phyloP scores from a whole-genome alignment of 2,329 filamentous ascomycete species.

The Colletotrichum zoysiae region DNA sequence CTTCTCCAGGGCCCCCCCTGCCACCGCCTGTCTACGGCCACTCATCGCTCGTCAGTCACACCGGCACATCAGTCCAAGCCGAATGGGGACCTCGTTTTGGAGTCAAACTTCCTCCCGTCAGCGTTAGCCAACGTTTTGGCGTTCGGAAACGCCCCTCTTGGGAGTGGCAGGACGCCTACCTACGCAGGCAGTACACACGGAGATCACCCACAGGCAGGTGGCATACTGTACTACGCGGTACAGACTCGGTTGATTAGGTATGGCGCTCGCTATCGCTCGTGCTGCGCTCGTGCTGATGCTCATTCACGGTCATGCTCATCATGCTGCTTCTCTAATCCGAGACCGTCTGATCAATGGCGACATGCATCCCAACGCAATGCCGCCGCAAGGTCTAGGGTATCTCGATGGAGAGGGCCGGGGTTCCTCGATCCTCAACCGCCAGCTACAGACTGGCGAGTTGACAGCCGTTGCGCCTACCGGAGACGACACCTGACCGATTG shows the following conservation, averaged over 20 bases:
- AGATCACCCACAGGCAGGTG: slow-evolving; percentile 17
- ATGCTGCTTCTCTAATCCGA: slow-evolving; percentile 12
- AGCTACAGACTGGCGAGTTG: slow-evolving; percentile 14
- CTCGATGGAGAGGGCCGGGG: slow-evolving; percentile 22
- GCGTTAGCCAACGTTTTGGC: slow-evolving; percentile 38
- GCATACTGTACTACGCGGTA: slow-evolving; percentile 36
- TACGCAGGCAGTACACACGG: slow-evolving; percentile 30
- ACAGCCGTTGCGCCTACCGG: slow-evolving; percentile 17
- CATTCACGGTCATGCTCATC: slow-evolving; percentile 4
- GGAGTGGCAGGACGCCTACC: slow-evolving; percentile 29
- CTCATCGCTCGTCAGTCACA: slow-evolving; percentile 31
- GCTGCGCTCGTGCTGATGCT: slow-evolving; percentile 14
- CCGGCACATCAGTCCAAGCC: slow-evolving; percentile 40
- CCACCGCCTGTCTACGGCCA: slow-evolving; percentile 40
- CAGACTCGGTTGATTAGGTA: slow-evolving; percentile 20
- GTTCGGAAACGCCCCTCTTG: slow-evolving; percentile 38
- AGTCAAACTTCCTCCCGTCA: slow-evolving; percentile 37
- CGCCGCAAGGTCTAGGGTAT: slow-evolving; percentile 35
- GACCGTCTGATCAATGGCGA: slow-evolving; percentile 37
- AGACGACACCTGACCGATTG: slow-evolving; percentile 20
- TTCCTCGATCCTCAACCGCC: slow-evolving; percentile 29
- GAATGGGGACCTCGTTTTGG: slow-evolving; percentile 39
- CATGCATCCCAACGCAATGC: slow-evolving; percentile 36
- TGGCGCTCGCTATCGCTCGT: slow-evolving; percentile 21
- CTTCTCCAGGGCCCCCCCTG: slow-evolving; percentile 43